phyloP scores from a whole-genome alignment of 163 green algal species.

The Coccomyxa subellipsoidea region DNA sequence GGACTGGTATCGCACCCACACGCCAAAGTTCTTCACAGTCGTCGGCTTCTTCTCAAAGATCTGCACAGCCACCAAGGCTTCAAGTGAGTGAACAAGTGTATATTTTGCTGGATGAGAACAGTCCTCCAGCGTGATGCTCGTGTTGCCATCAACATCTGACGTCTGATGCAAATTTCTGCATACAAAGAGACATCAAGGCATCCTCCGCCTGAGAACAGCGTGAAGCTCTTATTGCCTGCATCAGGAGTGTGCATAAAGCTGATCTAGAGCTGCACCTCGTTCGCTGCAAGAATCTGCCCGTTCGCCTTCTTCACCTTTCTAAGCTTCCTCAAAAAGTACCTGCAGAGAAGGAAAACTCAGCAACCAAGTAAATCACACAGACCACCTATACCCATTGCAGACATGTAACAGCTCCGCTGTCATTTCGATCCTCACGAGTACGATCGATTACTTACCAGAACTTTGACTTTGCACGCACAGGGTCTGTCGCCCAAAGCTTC shows the following conservation, averaged over 20 bases:
- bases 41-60: constrained; percentile 98
- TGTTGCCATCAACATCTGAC: too few species aligned
- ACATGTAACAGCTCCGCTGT: too few species aligned
- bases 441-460: constrained; percentile 86
- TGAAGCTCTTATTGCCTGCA: too few species aligned
- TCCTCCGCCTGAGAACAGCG: too few species aligned
- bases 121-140: too few species aligned
- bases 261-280: constrained; percentile 80
- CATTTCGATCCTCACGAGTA: too few species aligned
- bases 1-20: constrained; percentile 96
- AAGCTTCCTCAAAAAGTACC: constrained; percentile 98
- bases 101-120: too few species aligned
- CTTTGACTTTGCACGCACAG: constrained; percentile 92
- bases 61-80: constrained; percentile 39
- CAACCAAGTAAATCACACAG: too few species aligned
- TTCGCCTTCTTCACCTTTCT: constrained; percentile 99
- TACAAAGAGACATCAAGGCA: too few species aligned
- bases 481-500: constrained; percentile 97
- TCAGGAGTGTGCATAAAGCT: too few species aligned
- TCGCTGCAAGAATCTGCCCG: constrained; percentile 94
- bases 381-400: too few species aligned
- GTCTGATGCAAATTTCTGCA: too few species aligned
- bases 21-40: constrained; percentile 98
- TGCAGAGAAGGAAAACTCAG: constrained; percentile 46
- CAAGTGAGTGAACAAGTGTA: neutral